Evolutionary conservation across 306 rosid genomes (phyloP).

Genomic region (Dalbergia cultrata): DNA sequence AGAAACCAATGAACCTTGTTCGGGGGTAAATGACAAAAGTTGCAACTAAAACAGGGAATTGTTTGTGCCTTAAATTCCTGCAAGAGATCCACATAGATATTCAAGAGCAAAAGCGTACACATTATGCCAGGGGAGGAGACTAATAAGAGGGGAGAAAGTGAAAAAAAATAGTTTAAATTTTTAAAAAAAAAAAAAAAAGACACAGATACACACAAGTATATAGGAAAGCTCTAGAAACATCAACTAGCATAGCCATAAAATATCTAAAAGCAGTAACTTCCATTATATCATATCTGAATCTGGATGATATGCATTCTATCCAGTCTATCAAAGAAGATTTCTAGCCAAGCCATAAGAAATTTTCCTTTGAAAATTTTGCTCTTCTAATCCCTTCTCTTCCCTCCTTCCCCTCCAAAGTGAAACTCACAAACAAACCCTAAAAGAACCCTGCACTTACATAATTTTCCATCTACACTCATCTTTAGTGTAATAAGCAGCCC

Average conservation of each 20-base stretch:
- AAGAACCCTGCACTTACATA: too few relatives aligned
- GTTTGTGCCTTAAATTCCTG: neutral
- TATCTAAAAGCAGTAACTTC: conserved; percentile 3
- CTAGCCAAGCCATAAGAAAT: too few relatives aligned
- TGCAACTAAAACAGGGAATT: neutral
- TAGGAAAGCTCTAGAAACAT: neutral
- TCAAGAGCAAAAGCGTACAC: neutral
- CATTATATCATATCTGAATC: neutral
- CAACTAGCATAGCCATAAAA: neutral
- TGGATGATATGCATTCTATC: neutral
- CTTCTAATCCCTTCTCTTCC: too few relatives aligned
- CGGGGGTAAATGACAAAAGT: neutral
- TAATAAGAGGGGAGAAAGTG: neutral
- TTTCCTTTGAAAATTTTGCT: too few relatives aligned
- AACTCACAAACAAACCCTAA: too few relatives aligned
- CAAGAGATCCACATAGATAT: neutral
- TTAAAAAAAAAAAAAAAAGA: neutral
- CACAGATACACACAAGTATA: neutral
- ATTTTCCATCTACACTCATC: too few relatives aligned
- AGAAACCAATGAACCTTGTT: neutral
- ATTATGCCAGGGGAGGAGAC: neutral
- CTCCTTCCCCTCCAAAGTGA: too few relatives aligned
- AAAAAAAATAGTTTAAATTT: neutral
- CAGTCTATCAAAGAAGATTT: neutral
- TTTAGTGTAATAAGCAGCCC: too few relatives aligned